Base-by-base conservation (phyloP, 345 rosid genomes). In the Rhodamnia argentea region DNA sequence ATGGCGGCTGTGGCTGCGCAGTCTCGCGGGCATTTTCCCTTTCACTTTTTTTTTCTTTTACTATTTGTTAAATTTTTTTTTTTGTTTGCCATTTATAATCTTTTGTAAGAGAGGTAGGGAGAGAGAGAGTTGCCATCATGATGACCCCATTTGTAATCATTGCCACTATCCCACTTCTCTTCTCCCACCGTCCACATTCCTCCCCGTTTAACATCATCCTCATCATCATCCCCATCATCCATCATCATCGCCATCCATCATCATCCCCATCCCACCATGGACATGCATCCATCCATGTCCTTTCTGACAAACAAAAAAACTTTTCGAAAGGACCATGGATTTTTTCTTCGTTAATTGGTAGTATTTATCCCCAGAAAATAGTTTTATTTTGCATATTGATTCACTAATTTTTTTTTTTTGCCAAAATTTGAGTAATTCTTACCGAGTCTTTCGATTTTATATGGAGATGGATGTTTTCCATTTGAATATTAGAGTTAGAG, bases 1-100 rank as follows among this genome's bases (percentile, higher is more conserved):
- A 92, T 91, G 95, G 95, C 96, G 96, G 96, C 95, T 92, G 10
- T 89, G 93, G 90, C 93, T 94, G 94, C 94, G 94, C 93, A 86
- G 91, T 90, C 85, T 86, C 85, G 88, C 83, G 85, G 58, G 83
- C 47, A 37, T 51, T 51, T 51, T 51, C 4, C 4, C 3, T n/a
- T 82, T 23, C 20, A 4, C 3, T 51, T 51, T 27, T 13, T 37
- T 13, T 29, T 20, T 2, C 14, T 1, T 11, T 11, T 50, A 50
- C 52, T 50, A 5, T 4, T 58, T 9, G 9, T 12, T 88, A 2
- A 7, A 29, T 20, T 70, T 18, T 83, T 9, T 88, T 10, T 70
- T 55, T 54, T 7, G 78, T 32, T 32, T 4, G 22, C 16, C 78
- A 32, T 70, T 70, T 7, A 37, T 70, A 37, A 11, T 32, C 20